Evolutionary conservation across 169 alveolate genomes (phyloP), one percentile per base, ranked within the genome.

Genomic region (Prorocentrum cordatum): DNA sequence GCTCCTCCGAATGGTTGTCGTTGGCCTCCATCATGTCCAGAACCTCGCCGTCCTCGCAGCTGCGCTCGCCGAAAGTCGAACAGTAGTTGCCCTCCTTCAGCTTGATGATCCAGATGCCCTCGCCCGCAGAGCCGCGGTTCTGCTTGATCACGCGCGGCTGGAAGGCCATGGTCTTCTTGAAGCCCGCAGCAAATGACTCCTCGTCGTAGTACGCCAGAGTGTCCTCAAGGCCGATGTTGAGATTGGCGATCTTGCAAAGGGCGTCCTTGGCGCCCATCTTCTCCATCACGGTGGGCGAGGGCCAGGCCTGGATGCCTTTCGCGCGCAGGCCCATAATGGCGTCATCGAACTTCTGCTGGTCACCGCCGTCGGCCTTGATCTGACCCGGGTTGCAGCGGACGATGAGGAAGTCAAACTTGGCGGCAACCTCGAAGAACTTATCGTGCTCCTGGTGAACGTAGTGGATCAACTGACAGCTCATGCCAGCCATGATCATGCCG

Each of bases 131-230:
- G 38, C 70, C 84, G 1, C 84, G 67, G 54, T 73, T 73, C 38
- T 77, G 87, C 72, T 77, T 77, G 72, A 77, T 77, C 45, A 77
- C 87, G 0, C 87, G 87, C 1, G 87, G 87, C 39, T 77, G 87
- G 50, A 77, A 77, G 9, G 87, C 87, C 87, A 77, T 77, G 87
- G 87, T 77, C 87, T 77, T 77, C 82, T 70, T 77, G 72, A 77
- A 77, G 27, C 82, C 82, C 0, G 82, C 82, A 20, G 72, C 72
- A 10, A 54, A 54, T 14, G 18, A n/a, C 66, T 54, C 66, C 6
- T n/a, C 31, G n/a, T n/a, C 14, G 24, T 54, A 54, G 27, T 54
- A 54, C 6, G 66, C 24, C 66, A 54, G n/a, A 12, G 66, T 54
- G 66, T 54, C 66, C 27, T 54, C n/a, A 45, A 45, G 67, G 66